Conservation (phyloP, 1,284 basidiomycete genomes). For the Ceratobasidium papillatum region DNA sequence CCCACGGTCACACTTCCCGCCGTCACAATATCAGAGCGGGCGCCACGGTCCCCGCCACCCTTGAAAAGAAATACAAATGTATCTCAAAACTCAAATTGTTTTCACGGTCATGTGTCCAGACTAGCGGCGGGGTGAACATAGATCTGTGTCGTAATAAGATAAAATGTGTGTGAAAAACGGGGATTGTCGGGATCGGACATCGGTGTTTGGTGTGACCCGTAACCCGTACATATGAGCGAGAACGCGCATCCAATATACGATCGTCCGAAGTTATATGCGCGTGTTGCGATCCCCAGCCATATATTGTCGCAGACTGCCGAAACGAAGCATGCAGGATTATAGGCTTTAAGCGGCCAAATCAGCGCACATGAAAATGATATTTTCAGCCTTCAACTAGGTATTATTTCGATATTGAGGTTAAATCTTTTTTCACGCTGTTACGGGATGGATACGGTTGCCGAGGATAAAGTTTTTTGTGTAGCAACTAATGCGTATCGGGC, state of each 20-base stretch:
- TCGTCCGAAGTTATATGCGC: neutral
- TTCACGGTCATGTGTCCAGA: neutral
- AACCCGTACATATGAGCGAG: neutral
- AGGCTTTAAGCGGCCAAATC: conserved; percentile 9
- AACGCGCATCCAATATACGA: neutral
- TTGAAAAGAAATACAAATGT: neutral
- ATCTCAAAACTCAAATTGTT: neutral
- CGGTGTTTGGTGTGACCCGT: neutral
- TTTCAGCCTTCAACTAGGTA: neutral
- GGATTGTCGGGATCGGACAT: conserved; percentile 1
- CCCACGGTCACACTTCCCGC: neutral
- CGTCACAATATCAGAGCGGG: neutral
- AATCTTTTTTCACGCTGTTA: neutral
- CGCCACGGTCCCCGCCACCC: neutral
- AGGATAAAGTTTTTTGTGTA: neutral
- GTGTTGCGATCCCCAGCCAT: neutral
- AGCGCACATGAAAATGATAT: neutral
- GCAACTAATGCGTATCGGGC: conserved; percentile 4
- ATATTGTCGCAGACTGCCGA: conserved; percentile 1
- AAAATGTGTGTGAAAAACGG: neutral
- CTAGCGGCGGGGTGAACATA: neutral
- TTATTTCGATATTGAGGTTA: neutral
- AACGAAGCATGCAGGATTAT: neutral
- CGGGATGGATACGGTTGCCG: conserved; percentile 5
- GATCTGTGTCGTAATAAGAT: neutral